A percentile compares a stretch with the other conserved stretches of the same genome.
Conservation (phyloP, 306 rosid genomes). For the Dalbergia cochinchinensis region DNA sequence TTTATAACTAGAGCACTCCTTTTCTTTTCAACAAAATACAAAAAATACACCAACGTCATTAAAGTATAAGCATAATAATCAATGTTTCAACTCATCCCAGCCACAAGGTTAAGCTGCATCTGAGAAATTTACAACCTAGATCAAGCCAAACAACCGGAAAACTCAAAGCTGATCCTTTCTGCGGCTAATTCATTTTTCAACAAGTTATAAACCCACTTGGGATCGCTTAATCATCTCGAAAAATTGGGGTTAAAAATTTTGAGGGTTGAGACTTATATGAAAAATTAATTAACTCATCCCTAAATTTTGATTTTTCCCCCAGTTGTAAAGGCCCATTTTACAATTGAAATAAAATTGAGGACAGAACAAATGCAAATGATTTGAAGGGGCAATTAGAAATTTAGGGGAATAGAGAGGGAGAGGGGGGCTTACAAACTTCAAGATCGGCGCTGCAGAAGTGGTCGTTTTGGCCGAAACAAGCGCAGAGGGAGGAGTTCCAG, state of each 20-base stretch:
- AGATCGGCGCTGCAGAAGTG: constrained; percentile 95
- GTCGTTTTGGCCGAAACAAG: constrained; percentile 91
- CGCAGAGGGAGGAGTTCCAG: constrained; percentile 77
- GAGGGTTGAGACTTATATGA: not conserved
- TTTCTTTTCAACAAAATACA: not conserved
- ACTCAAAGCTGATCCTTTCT: constrained; percentile 6
- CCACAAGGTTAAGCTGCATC: not conserved
- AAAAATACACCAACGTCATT: not conserved
- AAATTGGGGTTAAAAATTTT: not conserved
- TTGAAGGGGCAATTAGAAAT: not conserved
- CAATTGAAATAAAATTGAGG: not conserved
- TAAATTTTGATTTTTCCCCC: not conserved
- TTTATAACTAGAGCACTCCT: not conserved
- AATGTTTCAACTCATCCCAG: not conserved
- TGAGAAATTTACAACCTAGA: not conserved
- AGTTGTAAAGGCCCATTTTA: not conserved
- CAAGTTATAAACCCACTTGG: not conserved
- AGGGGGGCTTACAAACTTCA: constrained; percentile 86
- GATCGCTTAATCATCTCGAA: not conserved
- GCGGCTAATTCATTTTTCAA: not conserved
- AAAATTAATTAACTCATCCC: not conserved
- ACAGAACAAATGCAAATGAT: not conserved
- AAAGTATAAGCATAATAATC: not conserved
- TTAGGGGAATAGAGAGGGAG: not conserved
- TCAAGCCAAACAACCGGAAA: constrained; percentile 7